Percentiles rank a stretch among this genome's conserved stretches.
phyloP scores from a whole-genome alignment of 352 stramenopile species.

The Blastocystis sp. region DNA sequence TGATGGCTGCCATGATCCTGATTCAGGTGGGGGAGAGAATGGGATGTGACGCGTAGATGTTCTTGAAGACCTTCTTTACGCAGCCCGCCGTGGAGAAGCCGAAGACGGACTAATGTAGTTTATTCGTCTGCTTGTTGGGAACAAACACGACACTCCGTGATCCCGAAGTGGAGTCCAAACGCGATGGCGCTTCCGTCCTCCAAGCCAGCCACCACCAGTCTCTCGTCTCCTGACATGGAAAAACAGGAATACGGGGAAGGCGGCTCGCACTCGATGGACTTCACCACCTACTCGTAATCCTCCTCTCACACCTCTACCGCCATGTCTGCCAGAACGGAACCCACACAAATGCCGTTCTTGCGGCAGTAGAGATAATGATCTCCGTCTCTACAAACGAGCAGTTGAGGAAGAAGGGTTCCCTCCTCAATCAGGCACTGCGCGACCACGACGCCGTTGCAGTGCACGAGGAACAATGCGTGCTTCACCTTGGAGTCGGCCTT shows the following conservation, averaged over 20 bases:
- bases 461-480: not conserved
- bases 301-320: not conserved
- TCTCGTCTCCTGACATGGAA: not conserved
- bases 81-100: not conserved
- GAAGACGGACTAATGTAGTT: constrained; percentile 35
- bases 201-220: not conserved
- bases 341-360: not conserved
- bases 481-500: not conserved
- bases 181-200: constrained; percentile 7
- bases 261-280: constrained; percentile 5
- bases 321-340: not conserved
- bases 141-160: not conserved
- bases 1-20: constrained; percentile 40
- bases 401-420: not conserved
- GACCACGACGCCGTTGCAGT: not conserved
- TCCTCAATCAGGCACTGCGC: not conserved
- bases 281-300: not conserved
- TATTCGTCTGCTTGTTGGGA: constrained; percentile 10
- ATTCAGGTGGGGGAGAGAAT: constrained; percentile 22
- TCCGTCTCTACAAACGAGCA: not conserved
- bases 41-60: not conserved
- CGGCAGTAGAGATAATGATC: not conserved
- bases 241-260: constrained; percentile 7
- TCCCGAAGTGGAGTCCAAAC: not conserved
- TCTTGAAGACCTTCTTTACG: not conserved